Conservation (phyloP, 179 eudicot genomes). For the Silene noctiflora region DNA sequence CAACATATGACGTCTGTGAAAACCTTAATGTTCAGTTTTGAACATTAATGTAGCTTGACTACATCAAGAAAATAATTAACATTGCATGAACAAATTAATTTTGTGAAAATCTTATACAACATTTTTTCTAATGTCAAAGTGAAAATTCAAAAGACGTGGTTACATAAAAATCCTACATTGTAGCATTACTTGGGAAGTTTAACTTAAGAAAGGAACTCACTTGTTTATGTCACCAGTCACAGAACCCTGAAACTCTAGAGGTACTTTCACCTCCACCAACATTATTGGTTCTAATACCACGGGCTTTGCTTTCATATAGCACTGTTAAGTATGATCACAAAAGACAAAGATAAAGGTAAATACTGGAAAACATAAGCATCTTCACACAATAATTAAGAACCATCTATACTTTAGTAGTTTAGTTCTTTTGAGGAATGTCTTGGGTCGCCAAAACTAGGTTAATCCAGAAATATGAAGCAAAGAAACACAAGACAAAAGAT, state of each 20-base stretch:
- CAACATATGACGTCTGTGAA: background rate
- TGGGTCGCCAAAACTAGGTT: background rate
- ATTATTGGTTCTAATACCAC: constrained; percentile 89
- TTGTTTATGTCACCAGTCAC: constrained; percentile 93
- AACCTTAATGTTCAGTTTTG: background rate
- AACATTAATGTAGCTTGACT: background rate
- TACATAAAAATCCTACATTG: background rate
- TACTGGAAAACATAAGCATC: background rate
- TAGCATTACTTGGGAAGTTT: background rate
- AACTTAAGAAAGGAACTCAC: constrained; percentile 34
- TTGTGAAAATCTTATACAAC: background rate
- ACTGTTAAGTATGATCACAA: constrained; percentile 39
- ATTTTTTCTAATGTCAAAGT: background rate
- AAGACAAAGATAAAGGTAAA: constrained; percentile 10
- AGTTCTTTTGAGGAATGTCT: constrained; percentile 9
- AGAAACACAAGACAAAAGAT: background rate
- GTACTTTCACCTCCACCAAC: constrained; percentile 91
- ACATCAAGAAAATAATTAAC: background rate
- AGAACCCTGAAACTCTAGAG: constrained; percentile 87
- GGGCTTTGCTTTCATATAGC: constrained; percentile 76
- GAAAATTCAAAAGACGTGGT: background rate
- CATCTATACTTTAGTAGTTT: background rate
- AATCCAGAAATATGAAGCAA: constrained; percentile 1
- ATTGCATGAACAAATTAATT: background rate
- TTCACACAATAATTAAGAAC: background rate